These are phyloP conservation scores for Ailanthus altissimus DNA, from an alignment of 345 rosid genomes.

Conservation along the genomic window DNA sequence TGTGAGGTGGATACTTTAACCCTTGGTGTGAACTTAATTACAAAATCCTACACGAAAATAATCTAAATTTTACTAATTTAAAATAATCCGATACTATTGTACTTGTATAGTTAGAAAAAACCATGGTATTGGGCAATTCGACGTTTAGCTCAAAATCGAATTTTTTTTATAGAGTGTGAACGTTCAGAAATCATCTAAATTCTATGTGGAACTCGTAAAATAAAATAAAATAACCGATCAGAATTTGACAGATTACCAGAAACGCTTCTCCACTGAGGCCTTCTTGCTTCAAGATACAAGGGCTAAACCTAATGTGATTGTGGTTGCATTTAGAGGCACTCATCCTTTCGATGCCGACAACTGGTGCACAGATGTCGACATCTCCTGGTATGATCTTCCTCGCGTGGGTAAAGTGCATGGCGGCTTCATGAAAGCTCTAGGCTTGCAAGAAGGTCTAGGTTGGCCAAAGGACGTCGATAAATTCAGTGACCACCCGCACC, in stretches of 20 bases:
- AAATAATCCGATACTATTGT: no score
- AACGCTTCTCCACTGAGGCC: conserved; percentile 45
- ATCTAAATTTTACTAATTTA: no score
- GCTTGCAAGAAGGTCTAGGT: conserved; percentile 46
- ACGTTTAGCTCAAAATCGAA: no score
- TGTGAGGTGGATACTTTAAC: background rate
- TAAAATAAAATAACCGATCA: background rate
- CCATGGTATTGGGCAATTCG: no score
- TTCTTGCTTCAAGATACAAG: conserved; percentile 46
- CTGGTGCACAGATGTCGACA: conserved; percentile 49
- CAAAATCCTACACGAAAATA: no score
- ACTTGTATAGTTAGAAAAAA: no score
- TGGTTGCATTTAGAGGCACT: conserved; percentile 67
- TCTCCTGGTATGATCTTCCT: conserved; percentile 54
- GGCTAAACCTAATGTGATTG: conserved; percentile 44
- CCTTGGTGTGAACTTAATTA: background rate
- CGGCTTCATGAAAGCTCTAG: conserved; percentile 66
- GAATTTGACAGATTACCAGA: conserved; percentile 30
- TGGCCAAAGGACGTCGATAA: conserved; percentile 39
- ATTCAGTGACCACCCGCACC: conserved; percentile 14
- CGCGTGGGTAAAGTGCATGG: conserved; percentile 56
- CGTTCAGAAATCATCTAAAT: background rate
- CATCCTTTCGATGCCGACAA: conserved; percentile 53
- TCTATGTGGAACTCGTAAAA: background rate
- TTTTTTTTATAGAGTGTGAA: no score